A percentile compares a stretch with the other conserved stretches of the same genome.
These are phyloP conservation scores for Gracilariopsis chorda DNA, from an alignment of 23 red algal species.

Conservation along the genomic window DNA sequence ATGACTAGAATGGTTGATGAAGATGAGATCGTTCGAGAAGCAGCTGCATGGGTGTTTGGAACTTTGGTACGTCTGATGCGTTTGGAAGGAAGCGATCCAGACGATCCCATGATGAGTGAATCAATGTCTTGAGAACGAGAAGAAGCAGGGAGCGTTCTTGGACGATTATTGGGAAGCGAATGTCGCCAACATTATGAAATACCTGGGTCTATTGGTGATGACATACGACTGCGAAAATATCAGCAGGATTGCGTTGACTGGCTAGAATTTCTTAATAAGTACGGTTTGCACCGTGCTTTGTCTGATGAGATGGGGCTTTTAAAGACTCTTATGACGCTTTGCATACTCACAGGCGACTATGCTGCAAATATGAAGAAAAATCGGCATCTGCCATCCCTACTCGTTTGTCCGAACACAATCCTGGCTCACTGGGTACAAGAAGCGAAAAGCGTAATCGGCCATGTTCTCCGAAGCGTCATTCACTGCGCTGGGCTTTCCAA, in stretches of 20 bases:
- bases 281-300: slow-evolving; percentile 90
- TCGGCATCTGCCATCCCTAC: slow-evolving; percentile 49
- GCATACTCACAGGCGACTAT: slow-evolving; percentile 83
- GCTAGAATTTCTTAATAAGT: slow-evolving; percentile 91
- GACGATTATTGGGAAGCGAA: slow-evolving; percentile 78
- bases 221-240: slow-evolving; percentile 81
- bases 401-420: slow-evolving; percentile 86
- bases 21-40: slow-evolving; percentile 74
- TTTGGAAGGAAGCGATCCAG: slow-evolving; percentile 81
- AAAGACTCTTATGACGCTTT: slow-evolving; percentile 99
- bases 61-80: slow-evolving; percentile 87
- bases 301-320: slow-evolving; percentile 99
- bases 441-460: slow-evolving; percentile 79
- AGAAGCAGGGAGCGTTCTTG: slow-evolving; percentile 74
- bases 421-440: slow-evolving; percentile 93
- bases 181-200: slow-evolving; percentile 73
- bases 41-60: slow-evolving; percentile 75
- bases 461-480: slow-evolving; percentile 61
- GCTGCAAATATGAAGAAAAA: neutral
- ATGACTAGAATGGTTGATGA: slow-evolving; percentile 93
- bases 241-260: slow-evolving; percentile 97
- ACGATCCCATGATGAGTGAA: slow-evolving; percentile 43
- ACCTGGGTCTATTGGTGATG: slow-evolving; percentile 72
- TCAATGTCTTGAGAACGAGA: slow-evolving; percentile 53
- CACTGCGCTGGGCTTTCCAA: slow-evolving; percentile 79